Base-by-base conservation (phyloP, 805 yeast species). In the Saccharomyces paradoxus region DNA sequence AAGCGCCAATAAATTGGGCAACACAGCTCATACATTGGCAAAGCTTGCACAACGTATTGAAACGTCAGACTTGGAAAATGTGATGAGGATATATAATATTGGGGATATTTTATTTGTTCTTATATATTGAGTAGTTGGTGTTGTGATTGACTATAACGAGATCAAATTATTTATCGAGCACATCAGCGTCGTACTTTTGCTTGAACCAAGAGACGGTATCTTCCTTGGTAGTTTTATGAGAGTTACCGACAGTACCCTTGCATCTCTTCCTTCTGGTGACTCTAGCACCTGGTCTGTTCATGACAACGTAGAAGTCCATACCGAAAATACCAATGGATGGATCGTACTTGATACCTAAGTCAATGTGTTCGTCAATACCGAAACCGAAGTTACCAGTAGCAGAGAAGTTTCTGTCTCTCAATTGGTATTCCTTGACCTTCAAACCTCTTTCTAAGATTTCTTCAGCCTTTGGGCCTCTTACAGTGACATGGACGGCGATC, bases 381-480 rank as follows among this genome's bases (percentile, higher is more conserved):
- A 91, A 91, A 82, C 98, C 98, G 72, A 91, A 91, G 96, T 91
- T 91, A 81, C 98, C 98, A 73, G 97, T 91, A 71, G 82, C 89
- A 72, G 96, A 87, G 84, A 91, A 91, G 95, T 91, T 91, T 78
- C 79, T 87, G 75, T 79, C 80, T 74, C 80, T 83, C 76, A 91
- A 87, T 82, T 91, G 97, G 83, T 89, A 91, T 83, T 91, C 98
- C 84, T 90, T 91, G 77, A 91, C 98, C 84, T 91, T 92, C 73
- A 91, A 85, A 76, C 97, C 98, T 81, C 98, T 87, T 84, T 91
- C 98, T 77, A 91, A 84, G 80, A 91, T 91, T 84, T 91, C 98
- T 84, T 89, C 96, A 67, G 92, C 92, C 81, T 91, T 91, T 81
- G 97, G 97, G 71, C 98, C 98, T 83, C 98, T 89, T 79, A 91